phyloP scores from a whole-genome alignment of 106 monocot species.

The Iris macrosiphon region DNA sequence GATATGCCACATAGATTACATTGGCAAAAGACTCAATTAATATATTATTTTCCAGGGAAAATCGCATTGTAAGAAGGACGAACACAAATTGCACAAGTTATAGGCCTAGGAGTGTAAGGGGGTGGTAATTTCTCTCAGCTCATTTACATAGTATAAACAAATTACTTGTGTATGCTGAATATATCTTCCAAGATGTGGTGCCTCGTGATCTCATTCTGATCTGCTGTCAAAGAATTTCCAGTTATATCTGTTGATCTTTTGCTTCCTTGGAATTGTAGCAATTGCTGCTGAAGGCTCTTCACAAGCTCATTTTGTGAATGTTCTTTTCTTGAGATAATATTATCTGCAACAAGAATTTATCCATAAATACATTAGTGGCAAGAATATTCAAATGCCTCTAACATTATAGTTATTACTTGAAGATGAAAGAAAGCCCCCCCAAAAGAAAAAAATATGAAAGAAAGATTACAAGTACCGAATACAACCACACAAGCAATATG shows the following conservation, averaged over 20 bases:
- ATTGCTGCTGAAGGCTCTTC: slow-evolving; percentile 62
- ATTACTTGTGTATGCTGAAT: neutral
- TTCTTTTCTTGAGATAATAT: slow-evolving; percentile 91
- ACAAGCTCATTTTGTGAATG: slow-evolving; percentile 56
- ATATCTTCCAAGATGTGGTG: slow-evolving; percentile 41
- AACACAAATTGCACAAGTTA: no score
- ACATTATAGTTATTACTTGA: no score
- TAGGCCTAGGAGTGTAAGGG: no score
- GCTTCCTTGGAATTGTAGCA: slow-evolving; percentile 42
- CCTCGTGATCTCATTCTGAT: slow-evolving; percentile 34
- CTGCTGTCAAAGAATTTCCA: slow-evolving; percentile 22
- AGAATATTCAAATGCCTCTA: no score
- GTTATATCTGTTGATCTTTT: slow-evolving; percentile 8
- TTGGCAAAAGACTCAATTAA: no score
- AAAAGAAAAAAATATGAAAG: no score
- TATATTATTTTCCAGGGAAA: no score
- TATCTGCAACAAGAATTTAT: slow-evolving; percentile 45
- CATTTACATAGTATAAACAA: slow-evolving; percentile 4
- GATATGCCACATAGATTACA: no score
- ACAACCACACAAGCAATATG: no score
- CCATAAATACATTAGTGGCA: neutral
- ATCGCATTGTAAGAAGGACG: no score
- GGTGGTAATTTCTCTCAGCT: neutral
- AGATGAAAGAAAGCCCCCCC: no score
- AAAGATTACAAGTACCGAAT: no score